These are phyloP conservation scores for Serendipita sp. DNA, from an alignment of 768 basidiomycete species.

Conservation along the genomic window DNA sequence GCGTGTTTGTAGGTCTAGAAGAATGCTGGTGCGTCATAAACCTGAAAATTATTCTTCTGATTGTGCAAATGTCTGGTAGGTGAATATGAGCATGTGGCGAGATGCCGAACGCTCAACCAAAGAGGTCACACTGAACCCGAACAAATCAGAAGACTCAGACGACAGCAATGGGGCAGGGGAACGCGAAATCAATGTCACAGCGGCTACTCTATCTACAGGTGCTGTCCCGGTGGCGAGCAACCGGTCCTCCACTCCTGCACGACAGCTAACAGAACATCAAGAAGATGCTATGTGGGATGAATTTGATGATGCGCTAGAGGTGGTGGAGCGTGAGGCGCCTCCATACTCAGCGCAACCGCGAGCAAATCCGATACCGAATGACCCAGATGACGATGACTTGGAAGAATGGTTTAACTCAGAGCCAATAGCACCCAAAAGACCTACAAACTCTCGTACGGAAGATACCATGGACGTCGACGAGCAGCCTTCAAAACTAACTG, in stretches of 20 bases:
- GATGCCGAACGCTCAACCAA: conserved; percentile 33
- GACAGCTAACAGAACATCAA: neutral
- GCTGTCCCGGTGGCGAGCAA: neutral
- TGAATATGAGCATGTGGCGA: conserved; percentile 58
- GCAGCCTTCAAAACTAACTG: neutral
- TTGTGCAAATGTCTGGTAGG: conserved; percentile 25
- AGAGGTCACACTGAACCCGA: conserved; percentile 11
- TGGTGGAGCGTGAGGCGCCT: neutral
- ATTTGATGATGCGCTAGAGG: neutral
- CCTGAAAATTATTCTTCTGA: neutral
- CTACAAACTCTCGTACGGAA: neutral
- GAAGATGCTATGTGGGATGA: neutral
- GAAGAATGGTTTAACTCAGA: conserved; percentile 6
- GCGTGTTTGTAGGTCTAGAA: conserved; percentile 69
- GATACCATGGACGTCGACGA: neutral
- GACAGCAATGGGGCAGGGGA: conserved; percentile 17
- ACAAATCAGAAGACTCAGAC: conserved; percentile 7
- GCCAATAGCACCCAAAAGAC: neutral
- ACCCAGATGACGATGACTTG: neutral
- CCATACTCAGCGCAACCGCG: too few species aligned
- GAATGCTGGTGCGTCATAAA: conserved; percentile 50
- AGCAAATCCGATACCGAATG: too few species aligned
- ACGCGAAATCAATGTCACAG: neutral
- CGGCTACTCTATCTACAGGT: neutral
- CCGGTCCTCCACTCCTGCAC: neutral